Percentiles rank a stretch among this genome's conserved stretches.
phyloP scores from a whole-genome alignment of 768 basidiomycete species.

The Tulasnella calospora region DNA sequence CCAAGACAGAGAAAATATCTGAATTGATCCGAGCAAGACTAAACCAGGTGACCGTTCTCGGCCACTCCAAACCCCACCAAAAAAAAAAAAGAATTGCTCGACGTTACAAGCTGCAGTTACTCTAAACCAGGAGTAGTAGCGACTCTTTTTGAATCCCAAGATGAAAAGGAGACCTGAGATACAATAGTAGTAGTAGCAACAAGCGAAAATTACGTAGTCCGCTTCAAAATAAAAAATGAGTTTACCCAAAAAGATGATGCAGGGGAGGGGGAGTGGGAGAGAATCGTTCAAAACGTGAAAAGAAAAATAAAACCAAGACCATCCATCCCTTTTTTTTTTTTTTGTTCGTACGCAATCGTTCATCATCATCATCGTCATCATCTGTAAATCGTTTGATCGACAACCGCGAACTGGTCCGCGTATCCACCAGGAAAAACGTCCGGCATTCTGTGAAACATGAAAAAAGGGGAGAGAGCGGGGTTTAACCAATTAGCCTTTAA shows the following conservation, averaged over 20 bases:
- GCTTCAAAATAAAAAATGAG: background rate
- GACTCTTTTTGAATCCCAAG: background rate
- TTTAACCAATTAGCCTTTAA: conserved; percentile 1
- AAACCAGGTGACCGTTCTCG: background rate
- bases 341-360: background rate
- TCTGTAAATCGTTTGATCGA: background rate
- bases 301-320: background rate
- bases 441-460: background rate
- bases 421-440: background rate
- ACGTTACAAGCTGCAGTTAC: no score
- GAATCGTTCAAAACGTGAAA: background rate
- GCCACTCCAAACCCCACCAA: no score
- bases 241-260: background rate
- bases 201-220: background rate
- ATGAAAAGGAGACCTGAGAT: background rate
- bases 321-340: background rate
- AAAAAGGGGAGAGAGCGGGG: background rate
- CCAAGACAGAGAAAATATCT: background rate
- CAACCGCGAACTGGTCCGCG: background rate
- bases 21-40: background rate
- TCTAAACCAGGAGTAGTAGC: conserved; percentile 10
- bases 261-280: background rate
- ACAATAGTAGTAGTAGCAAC: background rate
- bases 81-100: no score
- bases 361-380: background rate